phyloP scores from a whole-genome alignment of 768 basidiomycete genomes.

The Mrakia gelida region DNA sequence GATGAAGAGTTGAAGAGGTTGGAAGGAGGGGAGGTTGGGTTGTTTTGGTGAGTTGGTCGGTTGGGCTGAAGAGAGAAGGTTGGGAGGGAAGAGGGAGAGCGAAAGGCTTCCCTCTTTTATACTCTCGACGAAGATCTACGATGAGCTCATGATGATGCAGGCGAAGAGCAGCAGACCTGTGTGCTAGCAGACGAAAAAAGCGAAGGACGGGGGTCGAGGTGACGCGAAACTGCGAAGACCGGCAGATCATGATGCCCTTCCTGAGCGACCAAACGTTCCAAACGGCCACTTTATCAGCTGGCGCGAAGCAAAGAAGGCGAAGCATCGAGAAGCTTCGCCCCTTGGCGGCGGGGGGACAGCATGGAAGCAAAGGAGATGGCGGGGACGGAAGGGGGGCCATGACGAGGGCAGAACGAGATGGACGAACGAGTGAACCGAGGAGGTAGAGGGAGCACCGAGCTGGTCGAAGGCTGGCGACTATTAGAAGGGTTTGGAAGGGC shows the following conservation, averaged over 20 bases:
- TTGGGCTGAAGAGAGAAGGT: neutral
- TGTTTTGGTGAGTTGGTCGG: neutral
- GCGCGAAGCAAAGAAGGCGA: too few relatives aligned
- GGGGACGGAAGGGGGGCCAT: too few relatives aligned
- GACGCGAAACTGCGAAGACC: neutral
- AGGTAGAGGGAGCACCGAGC: neutral
- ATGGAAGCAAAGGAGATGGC: too few relatives aligned
- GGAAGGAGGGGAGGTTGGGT: neutral
- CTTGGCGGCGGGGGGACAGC: too few relatives aligned
- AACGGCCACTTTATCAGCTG: too few relatives aligned
- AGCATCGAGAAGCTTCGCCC: too few relatives aligned
- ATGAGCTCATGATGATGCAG: constrained; percentile 5
- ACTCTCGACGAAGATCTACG: neutral
- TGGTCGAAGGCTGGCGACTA: too few relatives aligned
- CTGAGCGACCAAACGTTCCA: neutral
- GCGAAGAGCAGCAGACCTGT: neutral
- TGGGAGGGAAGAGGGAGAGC: neutral
- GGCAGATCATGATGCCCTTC: neutral
- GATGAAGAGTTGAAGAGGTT: neutral
- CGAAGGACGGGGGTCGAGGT: neutral
- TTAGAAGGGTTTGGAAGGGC: too few relatives aligned
- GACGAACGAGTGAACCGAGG: neutral
- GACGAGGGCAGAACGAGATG: too few relatives aligned
- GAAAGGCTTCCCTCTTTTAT: neutral
- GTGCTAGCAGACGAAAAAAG: neutral